Conservation (phyloP, 2,329 filamentous ascomycete genomes). For the Aspergillus floridensis region DNA sequence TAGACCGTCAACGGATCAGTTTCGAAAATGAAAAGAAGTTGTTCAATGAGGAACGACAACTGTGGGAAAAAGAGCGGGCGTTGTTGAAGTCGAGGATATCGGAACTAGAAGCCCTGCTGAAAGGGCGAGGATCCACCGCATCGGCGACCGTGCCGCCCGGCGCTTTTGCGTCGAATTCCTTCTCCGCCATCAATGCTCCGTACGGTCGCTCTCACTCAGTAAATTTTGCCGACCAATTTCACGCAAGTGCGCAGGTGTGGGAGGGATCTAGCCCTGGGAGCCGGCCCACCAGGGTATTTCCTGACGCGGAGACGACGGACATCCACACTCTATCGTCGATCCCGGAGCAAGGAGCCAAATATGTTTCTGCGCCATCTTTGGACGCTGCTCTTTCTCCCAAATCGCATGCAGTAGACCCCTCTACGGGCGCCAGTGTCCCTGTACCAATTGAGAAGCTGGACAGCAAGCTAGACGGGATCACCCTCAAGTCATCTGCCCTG, state of each 20-base stretch:
- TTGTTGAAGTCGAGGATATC: constrained; percentile 42
- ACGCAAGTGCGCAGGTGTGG: constrained; percentile 38
- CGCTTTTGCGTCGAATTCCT: constrained; percentile 6
- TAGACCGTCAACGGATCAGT: constrained; percentile 37
- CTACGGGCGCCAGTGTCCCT: constrained; percentile 33
- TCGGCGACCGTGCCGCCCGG: constrained; percentile 13
- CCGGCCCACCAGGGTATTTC: constrained; percentile 45
- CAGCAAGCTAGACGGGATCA: constrained; percentile 47
- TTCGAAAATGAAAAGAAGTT: constrained; percentile 42
- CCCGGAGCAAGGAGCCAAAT: constrained; percentile 30
- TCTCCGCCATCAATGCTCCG: constrained; percentile 10
- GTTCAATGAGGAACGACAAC: constrained; percentile 43
- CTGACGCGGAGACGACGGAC: constrained; percentile 31
- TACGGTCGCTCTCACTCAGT: constrained; percentile 16
- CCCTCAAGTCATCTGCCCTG: constrained; percentile 45
- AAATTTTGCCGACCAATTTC: constrained; percentile 1
- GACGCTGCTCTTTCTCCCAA: constrained; percentile 42
- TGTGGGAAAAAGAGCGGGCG: constrained; percentile 46
- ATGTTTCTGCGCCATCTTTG: constrained; percentile 30
- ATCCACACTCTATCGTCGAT: constrained; percentile 25
- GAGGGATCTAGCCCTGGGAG: constrained; percentile 41
- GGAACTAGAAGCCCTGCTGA: constrained; percentile 39
- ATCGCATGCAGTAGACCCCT: constrained; percentile 33
- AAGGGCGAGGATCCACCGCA: constrained; percentile 15
- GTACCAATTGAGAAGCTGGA: constrained; percentile 49